These are phyloP conservation scores for Dothideomycetes sp. DNA, from an alignment of 2,329 filamentous ascomycete genomes.

Conservation along the genomic window DNA sequence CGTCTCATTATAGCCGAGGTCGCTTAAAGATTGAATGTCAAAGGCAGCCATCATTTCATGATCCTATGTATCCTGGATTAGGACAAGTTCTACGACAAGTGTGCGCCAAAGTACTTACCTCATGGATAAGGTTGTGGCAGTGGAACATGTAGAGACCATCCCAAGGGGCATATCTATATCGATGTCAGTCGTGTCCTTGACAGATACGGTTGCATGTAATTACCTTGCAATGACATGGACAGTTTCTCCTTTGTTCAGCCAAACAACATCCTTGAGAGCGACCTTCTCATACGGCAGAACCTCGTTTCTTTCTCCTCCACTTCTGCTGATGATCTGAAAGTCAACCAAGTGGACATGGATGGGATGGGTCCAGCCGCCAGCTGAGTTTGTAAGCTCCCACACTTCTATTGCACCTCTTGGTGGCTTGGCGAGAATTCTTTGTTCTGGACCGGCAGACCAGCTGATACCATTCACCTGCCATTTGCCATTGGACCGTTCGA, in stretches of 20 bases:
- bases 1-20: constrained; percentile 22
- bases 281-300: constrained; percentile 43
- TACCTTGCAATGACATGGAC: constrained; percentile 41
- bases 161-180: constrained; percentile 42
- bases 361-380: constrained; percentile 42
- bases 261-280: constrained; percentile 48
- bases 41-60: constrained; percentile 33
- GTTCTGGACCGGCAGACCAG: constrained; percentile 20
- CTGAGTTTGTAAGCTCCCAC: constrained; percentile 33
- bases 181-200: too few species aligned
- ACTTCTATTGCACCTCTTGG: constrained; percentile 23
- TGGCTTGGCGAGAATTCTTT: constrained; percentile 23
- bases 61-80: too few species aligned
- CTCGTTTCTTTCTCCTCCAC: constrained; percentile 27
- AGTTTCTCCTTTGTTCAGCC: constrained; percentile 40
- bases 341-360: constrained; percentile 49
- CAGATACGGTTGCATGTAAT: too few species aligned
- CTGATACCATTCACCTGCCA: constrained; percentile 25
- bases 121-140: constrained; percentile 35
- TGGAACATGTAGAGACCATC: constrained; percentile 42
- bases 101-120: too few species aligned
- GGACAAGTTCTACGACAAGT: too few species aligned
- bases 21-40: constrained; percentile 27
- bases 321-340: constrained; percentile 42
- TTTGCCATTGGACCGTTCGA: constrained; percentile 16